These are phyloP conservation scores for Pythium chondricola DNA, from an alignment of 352 stramenopile species.

Conservation along the genomic window DNA sequence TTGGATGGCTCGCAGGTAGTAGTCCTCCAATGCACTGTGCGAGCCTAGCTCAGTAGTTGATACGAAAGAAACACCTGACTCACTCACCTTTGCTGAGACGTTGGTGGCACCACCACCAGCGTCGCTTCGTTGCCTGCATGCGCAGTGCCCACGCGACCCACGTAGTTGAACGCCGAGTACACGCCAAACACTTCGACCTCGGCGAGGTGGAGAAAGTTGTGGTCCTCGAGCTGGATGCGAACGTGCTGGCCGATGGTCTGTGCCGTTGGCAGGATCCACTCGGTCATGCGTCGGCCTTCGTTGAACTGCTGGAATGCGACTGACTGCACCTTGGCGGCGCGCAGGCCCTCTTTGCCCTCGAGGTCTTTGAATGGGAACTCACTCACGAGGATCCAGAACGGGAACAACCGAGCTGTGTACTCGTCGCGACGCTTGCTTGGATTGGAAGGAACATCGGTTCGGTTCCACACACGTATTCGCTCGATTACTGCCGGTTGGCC, in stretches of 20 bases:
- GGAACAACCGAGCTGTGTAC: constrained; percentile 82
- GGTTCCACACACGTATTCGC: constrained; percentile 88
- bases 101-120: constrained; percentile 77
- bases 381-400: constrained; percentile 91
- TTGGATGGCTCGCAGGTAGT: constrained; percentile 86
- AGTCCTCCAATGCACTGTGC: constrained; percentile 58
- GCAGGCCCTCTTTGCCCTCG: constrained; percentile 76
- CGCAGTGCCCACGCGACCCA: constrained; percentile 75
- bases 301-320: constrained; percentile 76
- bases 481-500: constrained; percentile 70
- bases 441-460: constrained; percentile 84
- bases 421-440: constrained; percentile 59
- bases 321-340: constrained; percentile 74
- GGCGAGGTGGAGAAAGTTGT: constrained; percentile 88
- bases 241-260: constrained; percentile 79
- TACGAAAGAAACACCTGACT: too few species aligned
- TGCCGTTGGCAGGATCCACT: constrained; percentile 83
- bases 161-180: constrained; percentile 74
- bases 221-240: constrained; percentile 85
- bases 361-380: constrained; percentile 81
- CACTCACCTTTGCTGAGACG: constrained; percentile 47
- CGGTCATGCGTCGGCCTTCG: constrained; percentile 68
- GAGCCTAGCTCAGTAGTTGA: too few species aligned
- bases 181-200: constrained; percentile 90
- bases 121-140: constrained; percentile 86